phyloP scores from a whole-genome alignment of 2,329 filamentous ascomycete species.

The Colletotrichum sp. region DNA sequence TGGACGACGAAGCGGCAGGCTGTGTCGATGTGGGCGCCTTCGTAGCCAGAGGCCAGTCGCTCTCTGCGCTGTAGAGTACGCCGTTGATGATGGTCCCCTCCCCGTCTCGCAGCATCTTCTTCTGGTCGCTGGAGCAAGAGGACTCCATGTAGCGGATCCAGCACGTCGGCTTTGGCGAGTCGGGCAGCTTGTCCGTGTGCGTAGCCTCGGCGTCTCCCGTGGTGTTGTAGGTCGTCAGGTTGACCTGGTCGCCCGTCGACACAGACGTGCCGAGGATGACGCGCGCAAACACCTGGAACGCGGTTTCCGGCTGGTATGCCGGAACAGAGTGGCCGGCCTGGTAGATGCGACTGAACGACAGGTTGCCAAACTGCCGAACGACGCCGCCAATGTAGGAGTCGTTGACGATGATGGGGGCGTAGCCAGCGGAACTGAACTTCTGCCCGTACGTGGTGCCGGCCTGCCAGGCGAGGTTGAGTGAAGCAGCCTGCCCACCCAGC shows the following conservation, averaged over 20 bases:
- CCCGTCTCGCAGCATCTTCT: constrained; percentile 47
- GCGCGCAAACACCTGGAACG: constrained; percentile 64
- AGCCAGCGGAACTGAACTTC: constrained; percentile 69
- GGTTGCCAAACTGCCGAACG: constrained; percentile 78
- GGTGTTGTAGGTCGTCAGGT: constrained; percentile 58
- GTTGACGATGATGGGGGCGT: constrained; percentile 74
- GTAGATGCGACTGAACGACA: constrained; percentile 70
- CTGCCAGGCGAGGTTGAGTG: constrained; percentile 61
- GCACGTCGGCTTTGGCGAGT: constrained; percentile 57
- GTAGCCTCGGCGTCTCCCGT: constrained; percentile 62
- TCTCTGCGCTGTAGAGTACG: constrained; percentile 50
- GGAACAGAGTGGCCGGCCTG: constrained; percentile 69
- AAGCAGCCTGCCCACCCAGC: constrained; percentile 77
- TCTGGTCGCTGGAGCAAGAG: constrained; percentile 59
- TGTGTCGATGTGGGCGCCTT: constrained; percentile 23
- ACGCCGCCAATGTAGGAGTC: constrained; percentile 71
- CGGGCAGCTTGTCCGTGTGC: constrained; percentile 55
- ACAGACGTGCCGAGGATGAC: constrained; percentile 61
- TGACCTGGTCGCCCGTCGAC: constrained; percentile 56
- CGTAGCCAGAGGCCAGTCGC: constrained; percentile 45
- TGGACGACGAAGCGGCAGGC: constrained; percentile 24
- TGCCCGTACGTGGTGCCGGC: constrained; percentile 50
- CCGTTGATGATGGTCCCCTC: constrained; percentile 65
- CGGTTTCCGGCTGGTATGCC: constrained; percentile 64
- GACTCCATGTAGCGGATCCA: constrained; percentile 57